These are phyloP conservation scores for Xerocomellus intermedius DNA, from an alignment of 768 basidiomycete genomes.

Conservation along the genomic window DNA sequence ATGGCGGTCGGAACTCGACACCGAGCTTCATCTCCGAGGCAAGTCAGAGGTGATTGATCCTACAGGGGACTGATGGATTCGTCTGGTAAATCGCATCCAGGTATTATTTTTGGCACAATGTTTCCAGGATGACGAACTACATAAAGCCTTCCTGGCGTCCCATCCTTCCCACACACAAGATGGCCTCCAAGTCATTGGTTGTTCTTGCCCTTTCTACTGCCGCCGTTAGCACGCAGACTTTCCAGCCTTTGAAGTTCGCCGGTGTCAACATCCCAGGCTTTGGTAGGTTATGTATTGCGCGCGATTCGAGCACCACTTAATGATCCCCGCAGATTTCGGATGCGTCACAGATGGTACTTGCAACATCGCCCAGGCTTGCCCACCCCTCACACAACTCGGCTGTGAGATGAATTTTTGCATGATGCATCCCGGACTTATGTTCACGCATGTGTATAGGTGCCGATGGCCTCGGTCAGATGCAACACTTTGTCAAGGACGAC, in stretches of 20 bases:
- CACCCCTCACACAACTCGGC: constrained; percentile 45
- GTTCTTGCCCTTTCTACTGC: constrained; percentile 6
- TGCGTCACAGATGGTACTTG: constrained; percentile 46
- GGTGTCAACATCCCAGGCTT: constrained; percentile 58
- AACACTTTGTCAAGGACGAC: constrained; percentile 55
- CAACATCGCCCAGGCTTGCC: constrained; percentile 37
- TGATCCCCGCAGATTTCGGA: constrained; percentile 40
- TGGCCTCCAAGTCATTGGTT: constrained; percentile 20
- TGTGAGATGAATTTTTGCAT: constrained; percentile 27
- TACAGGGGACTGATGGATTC: not conserved
- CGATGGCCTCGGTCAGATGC: constrained; percentile 49
- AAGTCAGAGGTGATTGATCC: constrained; percentile 62
- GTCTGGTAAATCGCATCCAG: not conserved
- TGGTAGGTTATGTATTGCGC: constrained; percentile 18
- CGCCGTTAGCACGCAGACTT: constrained; percentile 17
- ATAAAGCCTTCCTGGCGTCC: constrained; percentile 7
- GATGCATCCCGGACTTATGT: not conserved
- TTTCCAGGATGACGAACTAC: not conserved
- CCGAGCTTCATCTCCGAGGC: constrained; percentile 61
- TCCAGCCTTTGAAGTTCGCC: constrained; percentile 30
- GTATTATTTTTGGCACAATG: constrained; percentile 5
- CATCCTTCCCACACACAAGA: constrained; percentile 1
- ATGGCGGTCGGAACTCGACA: constrained; percentile 58
- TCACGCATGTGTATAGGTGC: constrained; percentile 4
- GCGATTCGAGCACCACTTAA: not conserved